Percentiles rank a stretch among this genome's conserved stretches.
Conservation (phyloP, 1,139 yeast species). For the Starmera stellimalicola region DNA sequence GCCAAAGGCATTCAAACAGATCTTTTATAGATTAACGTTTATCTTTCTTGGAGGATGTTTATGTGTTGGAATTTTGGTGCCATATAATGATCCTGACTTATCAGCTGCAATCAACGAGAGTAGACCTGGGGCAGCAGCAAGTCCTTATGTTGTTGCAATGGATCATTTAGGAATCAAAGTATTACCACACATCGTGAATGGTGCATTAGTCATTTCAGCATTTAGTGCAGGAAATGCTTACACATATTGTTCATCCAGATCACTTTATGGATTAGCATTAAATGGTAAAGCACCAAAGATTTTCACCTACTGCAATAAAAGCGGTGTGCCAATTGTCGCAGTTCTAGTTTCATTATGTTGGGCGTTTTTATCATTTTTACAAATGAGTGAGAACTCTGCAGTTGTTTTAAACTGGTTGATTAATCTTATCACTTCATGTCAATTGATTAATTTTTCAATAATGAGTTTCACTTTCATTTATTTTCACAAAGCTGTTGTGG, state of each 20-base stretch:
- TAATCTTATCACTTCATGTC: conserved; percentile 71
- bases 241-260: conserved; percentile 51
- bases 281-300: conserved; percentile 53
- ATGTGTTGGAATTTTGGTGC: conserved; percentile 50
- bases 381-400: conserved; percentile 49
- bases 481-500: conserved; percentile 54
- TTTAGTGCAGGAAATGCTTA: conserved; percentile 71
- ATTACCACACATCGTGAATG: conserved; percentile 58
- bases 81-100: conserved; percentile 38
- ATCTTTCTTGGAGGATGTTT: conserved; percentile 59
- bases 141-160: conserved; percentile 61
- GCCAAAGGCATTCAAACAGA: conserved; percentile 73
- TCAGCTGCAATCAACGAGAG: conserved; percentile 34
- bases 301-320: conserved; percentile 38
- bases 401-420: conserved; percentile 70
- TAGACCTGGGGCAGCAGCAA: conserved; percentile 50
- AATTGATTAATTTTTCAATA: conserved; percentile 59
- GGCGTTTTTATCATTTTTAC: conserved; percentile 37
- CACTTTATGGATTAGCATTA: conserved; percentile 54
- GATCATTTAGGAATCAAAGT: conserved; percentile 39
- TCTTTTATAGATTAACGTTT: conserved; percentile 59
- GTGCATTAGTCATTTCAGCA: conserved; percentile 49
- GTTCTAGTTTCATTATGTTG: conserved; percentile 36
- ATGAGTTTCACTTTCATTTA: conserved; percentile 55
- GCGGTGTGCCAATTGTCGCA: conserved; percentile 41